A percentile compares a stretch with the other conserved stretches of the same genome.
These are phyloP conservation scores for Hevea brasiliensis DNA, from an alignment of 345 rosid genomes.

Conservation along the genomic window DNA sequence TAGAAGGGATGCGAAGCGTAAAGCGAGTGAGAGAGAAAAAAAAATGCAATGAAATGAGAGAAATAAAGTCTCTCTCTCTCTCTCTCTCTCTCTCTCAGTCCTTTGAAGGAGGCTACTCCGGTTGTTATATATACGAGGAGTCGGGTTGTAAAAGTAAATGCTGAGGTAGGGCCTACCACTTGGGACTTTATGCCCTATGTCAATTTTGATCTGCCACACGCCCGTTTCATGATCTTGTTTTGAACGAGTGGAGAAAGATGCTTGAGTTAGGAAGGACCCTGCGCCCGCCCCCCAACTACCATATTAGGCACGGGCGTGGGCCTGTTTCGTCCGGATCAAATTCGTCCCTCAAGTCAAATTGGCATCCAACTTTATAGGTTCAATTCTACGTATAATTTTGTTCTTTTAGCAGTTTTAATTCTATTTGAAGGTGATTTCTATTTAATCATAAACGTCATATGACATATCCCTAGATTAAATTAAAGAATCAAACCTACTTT, in stretches of 20 bases:
- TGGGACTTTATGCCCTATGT: neutral
- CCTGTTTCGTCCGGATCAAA: too few species aligned
- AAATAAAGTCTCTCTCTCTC: neutral
- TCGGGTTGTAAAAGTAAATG: neutral
- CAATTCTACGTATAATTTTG: too few species aligned
- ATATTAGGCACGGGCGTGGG: too few species aligned
- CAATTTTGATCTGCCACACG: conserved; percentile 16
- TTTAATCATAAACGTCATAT: too few species aligned
- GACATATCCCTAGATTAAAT: too few species aligned
- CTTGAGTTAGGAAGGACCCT: neutral
- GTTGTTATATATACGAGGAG: conserved; percentile 2
- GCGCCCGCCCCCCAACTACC: neutral
- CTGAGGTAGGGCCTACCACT: neutral
- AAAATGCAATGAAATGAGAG: neutral
- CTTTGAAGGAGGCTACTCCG: neutral
- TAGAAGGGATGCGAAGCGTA: neutral
- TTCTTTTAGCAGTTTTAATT: too few species aligned
- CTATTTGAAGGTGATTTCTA: too few species aligned
- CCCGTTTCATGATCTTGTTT: neutral
- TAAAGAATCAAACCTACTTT: too few species aligned
- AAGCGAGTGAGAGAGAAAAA: neutral
- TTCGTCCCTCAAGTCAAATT: too few species aligned
- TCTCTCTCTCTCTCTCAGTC: neutral
- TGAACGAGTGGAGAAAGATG: conserved; percentile 1
- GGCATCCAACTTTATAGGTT: too few species aligned